These are phyloP conservation scores for Malus orientalis DNA, from an alignment of 306 rosid species.

Conservation along the genomic window DNA sequence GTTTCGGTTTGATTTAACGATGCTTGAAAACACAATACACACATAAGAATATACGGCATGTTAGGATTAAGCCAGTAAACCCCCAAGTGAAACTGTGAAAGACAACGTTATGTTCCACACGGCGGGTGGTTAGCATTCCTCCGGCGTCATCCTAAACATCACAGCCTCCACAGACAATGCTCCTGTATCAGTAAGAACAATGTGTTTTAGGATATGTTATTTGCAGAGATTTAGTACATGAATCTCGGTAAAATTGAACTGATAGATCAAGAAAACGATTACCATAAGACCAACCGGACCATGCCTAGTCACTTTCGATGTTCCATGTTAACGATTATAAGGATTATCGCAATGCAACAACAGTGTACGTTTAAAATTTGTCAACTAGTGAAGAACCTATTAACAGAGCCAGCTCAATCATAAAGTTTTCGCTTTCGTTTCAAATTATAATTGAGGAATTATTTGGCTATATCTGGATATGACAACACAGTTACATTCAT, in stretches of 20 bases:
- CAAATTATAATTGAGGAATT: neutral
- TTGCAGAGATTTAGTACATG: neutral
- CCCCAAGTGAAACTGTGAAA: conserved; percentile 14
- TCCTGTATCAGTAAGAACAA: conserved; percentile 28
- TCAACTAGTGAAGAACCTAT: neutral
- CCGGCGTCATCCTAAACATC: conserved; percentile 32
- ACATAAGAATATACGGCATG: conserved; percentile 22
- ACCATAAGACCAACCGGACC: neutral
- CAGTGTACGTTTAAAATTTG: neutral
- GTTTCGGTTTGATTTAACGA: conserved; percentile 10
- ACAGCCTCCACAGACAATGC: conserved; percentile 79
- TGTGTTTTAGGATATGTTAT: no score
- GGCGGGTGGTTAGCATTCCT: neutral
- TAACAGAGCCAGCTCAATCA: neutral
- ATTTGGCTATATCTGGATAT: neutral
- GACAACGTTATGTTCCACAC: conserved; percentile 15
- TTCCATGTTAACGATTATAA: neutral
- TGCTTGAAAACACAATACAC: conserved; percentile 27
- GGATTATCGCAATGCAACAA: neutral
- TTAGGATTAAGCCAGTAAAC: conserved; percentile 28
- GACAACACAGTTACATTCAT: neutral
- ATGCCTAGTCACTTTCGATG: neutral
- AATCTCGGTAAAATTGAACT: neutral
- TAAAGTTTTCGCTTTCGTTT: neutral
- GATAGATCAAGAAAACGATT: neutral